Base-by-base conservation (phyloP, 768 basidiomycete genomes). In the Auricularia auricula-judae region DNA sequence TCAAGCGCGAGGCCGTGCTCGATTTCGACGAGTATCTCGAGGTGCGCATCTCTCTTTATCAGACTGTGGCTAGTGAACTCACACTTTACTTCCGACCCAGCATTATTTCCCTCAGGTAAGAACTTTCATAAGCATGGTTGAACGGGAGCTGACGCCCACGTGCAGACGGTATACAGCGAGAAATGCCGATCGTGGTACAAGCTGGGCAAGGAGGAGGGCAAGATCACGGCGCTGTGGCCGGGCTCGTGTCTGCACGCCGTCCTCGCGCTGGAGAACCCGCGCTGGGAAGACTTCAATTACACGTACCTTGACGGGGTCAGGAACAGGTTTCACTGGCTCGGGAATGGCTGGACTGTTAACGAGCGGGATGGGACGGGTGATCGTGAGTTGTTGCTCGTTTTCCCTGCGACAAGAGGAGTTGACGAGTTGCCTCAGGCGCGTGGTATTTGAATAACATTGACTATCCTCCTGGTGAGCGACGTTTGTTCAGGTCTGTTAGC, bases 101-200 rank as follows among this genome's bases (percentile, higher is more conserved):
- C 7, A 42, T 42, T 42, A 42, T 0, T 42, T 42, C 39, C 39
- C 39, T 7, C 39, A 42, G 39, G 39, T 42, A 14, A 42, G 39
- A 4, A 42, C 1, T 8, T 14, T 7, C 39, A 7, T 8, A 42
- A 42, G 2, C 1, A 8, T 1, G 1, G 39, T 42, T 3, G 3
- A 0, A 42, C 8, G 39, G 39, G 12, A 42, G 39, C 29, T 29
- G 29, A 29, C 7, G 3, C 39, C 12, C 7, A 42, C 3, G 11
- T 62, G 21, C 66, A 85, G 82, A 85, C 83, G 3, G 83, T 86
- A 2, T 86, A 81, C 70, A 77, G 80, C 43, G 77, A 80, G 60
- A 81, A 81, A 66, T 86, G 85, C 67, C 74, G 79, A 14, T 83
- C 83, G 36, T 88, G 86, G 85, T 87, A 86, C 69, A 86, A 86